These are phyloP conservation scores for Aspergillus pseudoterreus DNA, from an alignment of 2,329 filamentous ascomycete genomes.

Conservation along the genomic window DNA sequence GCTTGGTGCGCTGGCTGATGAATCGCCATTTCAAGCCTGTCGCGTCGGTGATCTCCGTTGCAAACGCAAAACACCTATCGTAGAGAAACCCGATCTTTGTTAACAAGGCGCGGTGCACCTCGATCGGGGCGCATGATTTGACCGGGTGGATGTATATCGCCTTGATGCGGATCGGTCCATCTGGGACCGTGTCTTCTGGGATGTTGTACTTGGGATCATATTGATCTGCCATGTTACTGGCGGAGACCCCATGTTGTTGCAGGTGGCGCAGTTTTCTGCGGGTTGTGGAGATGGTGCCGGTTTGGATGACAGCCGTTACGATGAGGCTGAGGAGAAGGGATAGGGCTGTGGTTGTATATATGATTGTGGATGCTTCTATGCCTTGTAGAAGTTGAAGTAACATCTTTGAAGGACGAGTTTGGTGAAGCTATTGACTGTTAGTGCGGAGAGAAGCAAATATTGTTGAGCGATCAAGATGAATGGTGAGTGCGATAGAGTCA, in stretches of 20 bases:
- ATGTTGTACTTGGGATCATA: neutral
- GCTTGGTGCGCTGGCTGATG: conserved; percentile 23
- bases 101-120: conserved; percentile 15
- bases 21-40: conserved; percentile 16
- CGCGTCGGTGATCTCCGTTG: conserved; percentile 6
- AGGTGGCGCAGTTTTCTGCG: neutral
- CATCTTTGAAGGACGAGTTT: no score
- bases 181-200: neutral
- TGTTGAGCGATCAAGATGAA: no score
- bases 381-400: no score
- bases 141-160: conserved; percentile 19
- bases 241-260: neutral
- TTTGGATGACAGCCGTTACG: neutral
- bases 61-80: conserved; percentile 19
- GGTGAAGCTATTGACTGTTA: no score
- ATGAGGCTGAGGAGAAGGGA: neutral
- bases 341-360: no score
- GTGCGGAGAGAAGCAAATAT: no score
- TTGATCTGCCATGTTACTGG: conserved; percentile 3
- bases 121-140: conserved; percentile 19
- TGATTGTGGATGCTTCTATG: no score
- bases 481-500: no score
- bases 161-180: conserved; percentile 13
- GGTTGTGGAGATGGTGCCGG: neutral
- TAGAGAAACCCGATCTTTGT: conserved; percentile 20